phyloP scores from a whole-genome alignment of 2,329 filamentous ascomycete species.

The Rhytidhysteron rufulum region DNA sequence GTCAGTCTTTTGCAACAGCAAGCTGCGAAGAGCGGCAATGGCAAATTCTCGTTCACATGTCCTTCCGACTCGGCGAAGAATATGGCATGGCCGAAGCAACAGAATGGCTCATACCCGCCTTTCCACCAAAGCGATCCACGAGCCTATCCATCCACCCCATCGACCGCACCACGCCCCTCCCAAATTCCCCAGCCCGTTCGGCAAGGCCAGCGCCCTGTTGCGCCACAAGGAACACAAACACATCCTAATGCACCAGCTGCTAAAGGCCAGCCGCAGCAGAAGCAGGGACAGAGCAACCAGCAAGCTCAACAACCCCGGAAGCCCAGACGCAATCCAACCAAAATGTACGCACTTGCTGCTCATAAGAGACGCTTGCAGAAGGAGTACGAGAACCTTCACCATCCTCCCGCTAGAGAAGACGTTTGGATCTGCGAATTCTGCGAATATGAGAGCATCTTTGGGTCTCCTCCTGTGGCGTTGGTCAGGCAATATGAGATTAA shows the following conservation, averaged over 20 bases:
- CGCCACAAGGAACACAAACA: conserved; percentile 55
- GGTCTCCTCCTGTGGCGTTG: conserved; percentile 75
- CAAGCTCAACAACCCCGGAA: conserved; percentile 54
- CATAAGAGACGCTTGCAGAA: conserved; percentile 74
- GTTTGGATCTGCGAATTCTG: conserved; percentile 98
- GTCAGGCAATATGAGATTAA: conserved; percentile 94
- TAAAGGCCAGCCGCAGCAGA: conserved; percentile 32
- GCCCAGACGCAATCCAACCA: conserved; percentile 59
- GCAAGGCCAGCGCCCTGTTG: conserved; percentile 37
- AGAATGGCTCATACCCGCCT: conserved; percentile 38
- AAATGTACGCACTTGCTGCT: conserved; percentile 71
- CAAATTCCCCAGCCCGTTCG: conserved; percentile 26
- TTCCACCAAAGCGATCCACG: conserved; percentile 25
- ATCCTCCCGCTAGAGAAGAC: conserved; percentile 67
- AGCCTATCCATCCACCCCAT: conserved; percentile 24
- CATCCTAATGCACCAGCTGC: conserved; percentile 42
- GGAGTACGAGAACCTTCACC: conserved; percentile 70
- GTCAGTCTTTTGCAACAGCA: conserved; percentile 73
- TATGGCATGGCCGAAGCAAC: conserved; percentile 68
- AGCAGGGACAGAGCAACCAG: conserved; percentile 35
- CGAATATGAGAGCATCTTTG: conserved; percentile 95
- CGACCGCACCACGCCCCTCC: conserved; percentile 16
- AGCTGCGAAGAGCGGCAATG: conserved; percentile 58
- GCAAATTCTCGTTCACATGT: conserved; percentile 88
- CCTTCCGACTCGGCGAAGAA: conserved; percentile 82